A percentile compares a stretch with the other conserved stretches of the same genome.
Evolutionary conservation across 140 eudicot species (phyloP).

Genomic region (Artemisia princeps): DNA sequence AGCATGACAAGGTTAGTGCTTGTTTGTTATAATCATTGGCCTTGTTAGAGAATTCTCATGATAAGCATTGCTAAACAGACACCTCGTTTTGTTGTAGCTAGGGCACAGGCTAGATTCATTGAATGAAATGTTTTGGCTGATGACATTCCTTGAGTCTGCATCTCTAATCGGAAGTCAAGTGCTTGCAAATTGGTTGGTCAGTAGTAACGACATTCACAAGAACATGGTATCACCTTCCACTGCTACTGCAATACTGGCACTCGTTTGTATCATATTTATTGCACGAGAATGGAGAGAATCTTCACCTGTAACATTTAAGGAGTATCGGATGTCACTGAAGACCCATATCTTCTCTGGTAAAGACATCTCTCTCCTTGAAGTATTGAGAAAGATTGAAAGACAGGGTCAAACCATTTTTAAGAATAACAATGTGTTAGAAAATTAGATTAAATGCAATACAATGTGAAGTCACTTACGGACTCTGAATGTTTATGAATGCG

Average conservation of each 20-base stretch:
- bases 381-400: neutral
- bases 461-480: neutral
- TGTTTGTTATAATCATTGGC: neutral
- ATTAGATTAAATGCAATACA: neutral
- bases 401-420: neutral
- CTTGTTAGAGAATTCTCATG: neutral
- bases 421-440: too few relatives aligned
- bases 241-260: constrained; percentile 45
- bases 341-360: constrained; percentile 51
- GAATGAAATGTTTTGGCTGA: constrained; percentile 86
- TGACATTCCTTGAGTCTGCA: constrained; percentile 70
- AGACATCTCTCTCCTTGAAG: neutral
- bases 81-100: constrained; percentile 39
- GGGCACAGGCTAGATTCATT: constrained; percentile 81
- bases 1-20: constrained; percentile 79
- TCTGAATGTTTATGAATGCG: neutral
- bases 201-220: constrained; percentile 28
- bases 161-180: constrained; percentile 74
- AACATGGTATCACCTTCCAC: constrained; percentile 44
- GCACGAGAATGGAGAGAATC: constrained; percentile 53
- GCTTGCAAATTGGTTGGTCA: constrained; percentile 60
- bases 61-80: neutral
- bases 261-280: constrained; percentile 33
- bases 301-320: constrained; percentile 41
- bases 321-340: constrained; percentile 41